Percentiles rank a stretch among this genome's conserved stretches.
Conservation (phyloP, 2,329 filamentous ascomycete genomes). For the Venturia aucupariae region DNA sequence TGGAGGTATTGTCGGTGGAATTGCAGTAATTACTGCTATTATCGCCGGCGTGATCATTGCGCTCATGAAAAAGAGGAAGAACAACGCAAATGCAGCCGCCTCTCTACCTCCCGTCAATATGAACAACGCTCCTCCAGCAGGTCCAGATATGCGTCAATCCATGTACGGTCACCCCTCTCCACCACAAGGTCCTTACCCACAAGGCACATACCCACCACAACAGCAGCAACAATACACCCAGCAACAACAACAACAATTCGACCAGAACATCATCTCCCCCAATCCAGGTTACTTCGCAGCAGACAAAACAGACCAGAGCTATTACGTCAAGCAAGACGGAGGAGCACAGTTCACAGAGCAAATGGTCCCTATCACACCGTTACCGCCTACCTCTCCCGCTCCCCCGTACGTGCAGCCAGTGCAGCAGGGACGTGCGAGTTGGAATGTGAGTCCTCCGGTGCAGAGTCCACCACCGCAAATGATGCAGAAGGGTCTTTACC, state of each 20-base stretch:
- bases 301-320: neutral
- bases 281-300: neutral
- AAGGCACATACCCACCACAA: neutral
- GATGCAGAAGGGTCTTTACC: slow-evolving; percentile 6
- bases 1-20: slow-evolving; percentile 15
- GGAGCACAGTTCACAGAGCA: neutral
- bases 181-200: neutral
- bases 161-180: neutral
- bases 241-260: neutral
- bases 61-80: slow-evolving; percentile 8
- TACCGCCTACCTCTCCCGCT: neutral
- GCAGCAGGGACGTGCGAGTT: neutral
- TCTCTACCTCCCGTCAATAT: neutral
- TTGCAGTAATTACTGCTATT: slow-evolving; percentile 10
- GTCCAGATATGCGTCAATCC: neutral
- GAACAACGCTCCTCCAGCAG: neutral
- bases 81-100: neutral
- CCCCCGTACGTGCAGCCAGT: neutral
- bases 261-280: neutral
- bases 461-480: neutral
- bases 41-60: slow-evolving; percentile 9
- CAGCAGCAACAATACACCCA: neutral
- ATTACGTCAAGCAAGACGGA: neutral
- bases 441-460: neutral
- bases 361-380: neutral